Conservation (phyloP, 345 rosid species). For the Citrus sinensis region DNA sequence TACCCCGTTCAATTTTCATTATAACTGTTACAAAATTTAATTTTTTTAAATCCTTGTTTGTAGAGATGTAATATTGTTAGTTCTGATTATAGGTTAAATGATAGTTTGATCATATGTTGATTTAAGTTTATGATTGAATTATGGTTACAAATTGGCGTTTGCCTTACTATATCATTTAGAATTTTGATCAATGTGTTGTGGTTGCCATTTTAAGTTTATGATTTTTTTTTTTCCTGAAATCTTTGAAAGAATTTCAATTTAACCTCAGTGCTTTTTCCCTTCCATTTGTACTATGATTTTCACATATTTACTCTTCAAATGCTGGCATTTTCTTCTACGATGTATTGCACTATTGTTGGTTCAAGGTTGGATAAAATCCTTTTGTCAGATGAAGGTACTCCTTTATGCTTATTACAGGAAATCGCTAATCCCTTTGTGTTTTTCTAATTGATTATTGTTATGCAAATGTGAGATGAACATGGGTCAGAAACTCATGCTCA, state of each 20-base stretch:
- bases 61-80: conserved; percentile 15
- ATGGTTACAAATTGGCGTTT: not conserved
- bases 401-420: too few relatives aligned
- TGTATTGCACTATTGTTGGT: not conserved
- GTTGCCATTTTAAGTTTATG: not conserved
- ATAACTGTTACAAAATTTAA: not conserved
- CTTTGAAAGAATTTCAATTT: not conserved
- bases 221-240: not conserved
- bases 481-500: not conserved
- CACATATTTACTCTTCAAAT: not conserved
- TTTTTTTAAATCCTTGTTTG: conserved; percentile 1
- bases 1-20: not conserved
- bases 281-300: not conserved
- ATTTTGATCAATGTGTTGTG: not conserved
- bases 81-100: conserved; percentile 12
- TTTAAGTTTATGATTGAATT: conserved; percentile 1
- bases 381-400: too few relatives aligned
- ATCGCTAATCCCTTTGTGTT: too few relatives aligned
- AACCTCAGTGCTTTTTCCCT: not conserved
- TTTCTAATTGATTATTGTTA: too few relatives aligned
- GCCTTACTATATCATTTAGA: not conserved
- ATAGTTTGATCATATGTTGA: conserved; percentile 7
- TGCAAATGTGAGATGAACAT: too few relatives aligned
- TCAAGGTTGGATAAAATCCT: not conserved
- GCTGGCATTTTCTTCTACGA: not conserved